phyloP scores from a whole-genome alignment of 2,329 filamentous ascomycete species.

The Canariomyces notabilis region DNA sequence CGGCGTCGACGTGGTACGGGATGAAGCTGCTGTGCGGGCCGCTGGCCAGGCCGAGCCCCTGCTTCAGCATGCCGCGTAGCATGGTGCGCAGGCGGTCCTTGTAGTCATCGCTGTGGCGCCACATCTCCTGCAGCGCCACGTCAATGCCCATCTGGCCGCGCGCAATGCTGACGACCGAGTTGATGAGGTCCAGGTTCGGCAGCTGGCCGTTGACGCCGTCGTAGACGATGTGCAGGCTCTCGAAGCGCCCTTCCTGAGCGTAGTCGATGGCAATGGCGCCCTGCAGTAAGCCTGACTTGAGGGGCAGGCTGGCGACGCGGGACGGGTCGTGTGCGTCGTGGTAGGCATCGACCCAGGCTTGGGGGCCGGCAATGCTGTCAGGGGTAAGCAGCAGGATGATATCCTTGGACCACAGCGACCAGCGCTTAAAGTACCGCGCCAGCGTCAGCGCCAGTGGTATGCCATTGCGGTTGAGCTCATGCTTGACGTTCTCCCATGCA shows the following conservation, averaged over 20 bases:
- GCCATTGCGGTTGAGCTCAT: conserved; percentile 76
- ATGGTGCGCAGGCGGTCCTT: conserved; percentile 79
- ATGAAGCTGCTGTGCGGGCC: conserved; percentile 95
- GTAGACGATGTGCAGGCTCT: conserved; percentile 85
- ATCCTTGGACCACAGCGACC: conserved; percentile 98
- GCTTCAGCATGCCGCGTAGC: conserved; percentile 85
- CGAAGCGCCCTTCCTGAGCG: conserved; percentile 75
- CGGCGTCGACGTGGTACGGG: conserved; percentile 93
- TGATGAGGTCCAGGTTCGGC: conserved; percentile 92
- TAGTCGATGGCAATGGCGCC: conserved; percentile 93
- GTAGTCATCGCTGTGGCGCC: conserved; percentile 72
- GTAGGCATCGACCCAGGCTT: conserved; percentile 97
- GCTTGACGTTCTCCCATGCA: conserved; percentile 78
- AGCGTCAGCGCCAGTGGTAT: conserved; percentile 81
- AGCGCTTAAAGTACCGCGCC: conserved; percentile 91
- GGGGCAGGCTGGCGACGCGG: conserved; percentile 67
- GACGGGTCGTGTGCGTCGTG: conserved; percentile 77
- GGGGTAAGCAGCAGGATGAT: conserved; percentile 88
- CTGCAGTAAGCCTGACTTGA: conserved; percentile 91
- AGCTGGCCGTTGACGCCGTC: conserved; percentile 94
- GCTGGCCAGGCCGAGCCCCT: conserved; percentile 81
- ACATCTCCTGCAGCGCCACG: conserved; percentile 80
- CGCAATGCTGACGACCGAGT: conserved; percentile 84
- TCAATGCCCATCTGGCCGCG: conserved; percentile 88
- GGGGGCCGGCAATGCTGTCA: conserved; percentile 83